A percentile compares a stretch with the other conserved stretches of the same genome.
phyloP scores from a whole-genome alignment of 1,284 basidiomycete species.

The Apiotrichum sp. region DNA sequence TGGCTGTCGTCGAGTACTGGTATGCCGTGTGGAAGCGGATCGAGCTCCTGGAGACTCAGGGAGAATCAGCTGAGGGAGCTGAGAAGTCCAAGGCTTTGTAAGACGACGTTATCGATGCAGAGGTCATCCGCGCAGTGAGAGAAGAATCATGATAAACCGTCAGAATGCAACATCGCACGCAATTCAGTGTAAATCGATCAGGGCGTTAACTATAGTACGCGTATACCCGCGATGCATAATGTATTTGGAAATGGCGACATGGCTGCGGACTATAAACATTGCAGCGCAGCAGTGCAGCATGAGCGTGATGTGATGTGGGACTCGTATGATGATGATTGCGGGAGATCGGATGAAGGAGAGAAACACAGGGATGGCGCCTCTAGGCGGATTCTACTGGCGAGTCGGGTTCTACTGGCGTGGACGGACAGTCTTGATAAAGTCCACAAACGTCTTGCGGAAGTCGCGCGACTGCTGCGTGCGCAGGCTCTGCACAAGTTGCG shows the following conservation, averaged over 20 bases:
- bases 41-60: too few species aligned
- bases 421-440: slow-evolving; percentile 53
- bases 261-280: slow-evolving; percentile 4
- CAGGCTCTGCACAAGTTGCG: slow-evolving; percentile 72
- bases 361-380: too few species aligned
- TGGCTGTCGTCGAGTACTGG: too few species aligned
- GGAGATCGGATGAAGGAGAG: neutral
- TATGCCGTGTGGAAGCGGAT: too few species aligned
- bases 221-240: neutral
- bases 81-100: too few species aligned
- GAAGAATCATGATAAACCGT: too few species aligned
- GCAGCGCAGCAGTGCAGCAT: neutral
- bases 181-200: too few species aligned
- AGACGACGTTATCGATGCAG: too few species aligned
- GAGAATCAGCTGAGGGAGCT: too few species aligned
- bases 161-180: too few species aligned
- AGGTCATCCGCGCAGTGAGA: too few species aligned
- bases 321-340: slow-evolving; percentile 1
- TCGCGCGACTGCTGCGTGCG: slow-evolving; percentile 70
- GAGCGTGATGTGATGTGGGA: neutral
- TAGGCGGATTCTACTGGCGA: neutral
- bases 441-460: slow-evolving; percentile 84
- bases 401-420: slow-evolving; percentile 1
- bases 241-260: neutral
- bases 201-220: too few species aligned